phyloP scores from a whole-genome alignment of 495 filamentous ascomycete species.

The Terfezia claveryi region DNA sequence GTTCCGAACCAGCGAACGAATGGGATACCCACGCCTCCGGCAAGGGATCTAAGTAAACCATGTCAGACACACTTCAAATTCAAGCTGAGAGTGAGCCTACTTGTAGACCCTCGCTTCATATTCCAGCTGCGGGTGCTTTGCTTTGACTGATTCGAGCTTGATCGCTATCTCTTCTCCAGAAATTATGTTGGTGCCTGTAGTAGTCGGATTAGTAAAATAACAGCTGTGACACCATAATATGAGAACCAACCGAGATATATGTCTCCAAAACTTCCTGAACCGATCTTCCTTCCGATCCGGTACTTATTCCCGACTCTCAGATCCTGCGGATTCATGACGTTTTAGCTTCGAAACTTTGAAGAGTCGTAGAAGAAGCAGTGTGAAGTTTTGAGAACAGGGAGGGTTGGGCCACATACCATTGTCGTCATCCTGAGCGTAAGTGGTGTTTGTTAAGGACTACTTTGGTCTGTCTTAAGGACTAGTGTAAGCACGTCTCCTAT shows the following conservation, averaged over 20 bases:
- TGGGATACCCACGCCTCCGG: conserved; percentile 93
- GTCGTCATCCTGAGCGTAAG: conserved; percentile 27
- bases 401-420: conserved; percentile 24
- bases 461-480: no score
- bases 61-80: not conserved
- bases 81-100: conserved; percentile 1
- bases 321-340: conserved; percentile 38
- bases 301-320: conserved; percentile 99
- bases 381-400: not conserved
- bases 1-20: conserved; percentile 99
- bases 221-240: not conserved
- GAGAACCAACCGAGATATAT: conserved; percentile 69
- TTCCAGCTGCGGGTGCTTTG: conserved; percentile 97
- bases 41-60: conserved; percentile 25
- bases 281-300: conserved; percentile 98
- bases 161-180: conserved; percentile 99
- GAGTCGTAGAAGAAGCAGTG: not conserved
- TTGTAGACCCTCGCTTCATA: conserved; percentile 99
- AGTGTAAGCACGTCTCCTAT: no score
- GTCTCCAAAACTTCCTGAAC: conserved; percentile 93
- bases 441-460: not conserved
- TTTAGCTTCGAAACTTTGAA: conserved; percentile 1
- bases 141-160: conserved; percentile 98
- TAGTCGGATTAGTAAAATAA: not conserved
- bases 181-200: conserved; percentile 89